These are phyloP conservation scores for Cronartium quercuum DNA, from an alignment of 1,284 basidiomycete genomes.

Conservation along the genomic window DNA sequence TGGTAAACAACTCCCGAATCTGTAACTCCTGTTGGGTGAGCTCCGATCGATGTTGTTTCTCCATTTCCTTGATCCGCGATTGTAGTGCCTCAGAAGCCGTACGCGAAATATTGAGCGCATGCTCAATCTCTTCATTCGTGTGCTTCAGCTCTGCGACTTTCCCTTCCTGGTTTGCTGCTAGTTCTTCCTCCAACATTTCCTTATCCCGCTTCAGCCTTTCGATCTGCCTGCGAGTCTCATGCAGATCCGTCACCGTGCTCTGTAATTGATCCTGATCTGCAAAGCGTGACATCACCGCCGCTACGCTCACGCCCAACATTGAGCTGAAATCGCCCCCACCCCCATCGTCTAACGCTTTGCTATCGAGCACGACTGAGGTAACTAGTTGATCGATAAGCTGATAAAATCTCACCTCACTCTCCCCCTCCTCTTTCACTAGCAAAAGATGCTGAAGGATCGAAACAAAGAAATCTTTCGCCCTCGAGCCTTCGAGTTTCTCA, in stretches of 20 bases:
- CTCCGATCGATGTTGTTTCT: conserved; percentile 73
- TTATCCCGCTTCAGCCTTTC: conserved; percentile 64
- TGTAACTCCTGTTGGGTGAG: conserved; percentile 83
- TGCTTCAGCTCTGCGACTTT: conserved; percentile 58
- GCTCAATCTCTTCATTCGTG: conserved; percentile 67
- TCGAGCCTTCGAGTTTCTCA: conserved; percentile 65
- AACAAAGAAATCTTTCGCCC: conserved; percentile 77
- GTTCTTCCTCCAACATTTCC: conserved; percentile 54
- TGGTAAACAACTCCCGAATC: conserved; percentile 86
- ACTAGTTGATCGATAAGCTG: conserved; percentile 90
- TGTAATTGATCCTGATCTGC: conserved; percentile 84
- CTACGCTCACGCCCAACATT: conserved; percentile 80
- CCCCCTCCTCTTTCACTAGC: conserved; percentile 66
- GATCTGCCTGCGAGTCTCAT: conserved; percentile 61
- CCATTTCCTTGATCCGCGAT: conserved; percentile 69
- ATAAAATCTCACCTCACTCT: conserved; percentile 76
- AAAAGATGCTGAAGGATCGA: conserved; percentile 88
- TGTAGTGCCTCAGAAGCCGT: conserved; percentile 59
- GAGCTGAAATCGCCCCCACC: conserved; percentile 67
- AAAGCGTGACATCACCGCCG: conserved; percentile 79
- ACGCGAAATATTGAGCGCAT: conserved; percentile 70
- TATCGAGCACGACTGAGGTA: conserved; percentile 83
- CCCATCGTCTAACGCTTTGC: conserved; percentile 62
- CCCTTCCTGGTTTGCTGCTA: conserved; percentile 23
- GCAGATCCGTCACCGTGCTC: conserved; percentile 68